These are phyloP conservation scores for Fusarium begoniae DNA, from an alignment of 2,329 filamentous ascomycete genomes.

Conservation along the genomic window DNA sequence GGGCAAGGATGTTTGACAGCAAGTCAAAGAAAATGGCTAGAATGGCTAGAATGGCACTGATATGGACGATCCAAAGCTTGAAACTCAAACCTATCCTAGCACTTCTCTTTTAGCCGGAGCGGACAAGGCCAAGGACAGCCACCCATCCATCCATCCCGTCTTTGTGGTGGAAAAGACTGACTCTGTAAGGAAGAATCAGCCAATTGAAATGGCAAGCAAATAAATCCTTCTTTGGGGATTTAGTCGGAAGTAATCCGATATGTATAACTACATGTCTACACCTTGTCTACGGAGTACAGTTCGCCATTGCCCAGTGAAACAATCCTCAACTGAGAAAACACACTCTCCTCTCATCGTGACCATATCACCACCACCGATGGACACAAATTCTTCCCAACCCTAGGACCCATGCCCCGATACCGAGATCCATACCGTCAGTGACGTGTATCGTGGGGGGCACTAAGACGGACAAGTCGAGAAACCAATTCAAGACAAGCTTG, in stretches of 20 bases:
- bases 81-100: background rate
- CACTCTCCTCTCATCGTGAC: background rate
- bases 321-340: background rate
- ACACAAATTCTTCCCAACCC: slow-evolving; percentile 12
- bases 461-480: background rate
- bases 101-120: slow-evolving; percentile 4
- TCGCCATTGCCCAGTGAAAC: background rate
- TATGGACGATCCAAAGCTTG: slow-evolving; percentile 1
- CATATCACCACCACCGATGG: background rate
- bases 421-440: slow-evolving; percentile 20
- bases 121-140: slow-evolving; percentile 1
- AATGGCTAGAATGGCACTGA: background rate
- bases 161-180: background rate
- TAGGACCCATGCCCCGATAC: slow-evolving; percentile 14
- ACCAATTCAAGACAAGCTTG: slow-evolving; percentile 13
- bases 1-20: slow-evolving; percentile 17
- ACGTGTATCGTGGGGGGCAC: slow-evolving; percentile 32
- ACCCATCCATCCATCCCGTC: slow-evolving; percentile 22
- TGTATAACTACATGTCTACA: background rate
- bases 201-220: background rate
- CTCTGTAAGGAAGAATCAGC: background rate
- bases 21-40: background rate
- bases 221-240: background rate
- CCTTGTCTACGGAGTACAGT: background rate
- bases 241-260: slow-evolving; percentile 15